phyloP scores from a whole-genome alignment of 768 basidiomycete species.

The Lactarius vividus region DNA sequence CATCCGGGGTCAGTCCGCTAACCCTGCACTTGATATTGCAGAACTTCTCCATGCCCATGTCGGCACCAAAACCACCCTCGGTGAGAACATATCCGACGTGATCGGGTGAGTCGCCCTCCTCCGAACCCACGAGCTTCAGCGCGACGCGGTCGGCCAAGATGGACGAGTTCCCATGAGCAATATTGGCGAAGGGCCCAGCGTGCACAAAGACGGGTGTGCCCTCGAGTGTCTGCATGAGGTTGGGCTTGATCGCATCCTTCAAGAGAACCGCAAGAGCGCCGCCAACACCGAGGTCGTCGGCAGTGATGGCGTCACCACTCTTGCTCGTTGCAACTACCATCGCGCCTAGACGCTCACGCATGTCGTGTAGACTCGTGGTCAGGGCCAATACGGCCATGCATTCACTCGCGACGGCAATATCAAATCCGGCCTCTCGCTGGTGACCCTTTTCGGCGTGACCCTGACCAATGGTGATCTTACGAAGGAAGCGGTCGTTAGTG shows the following conservation, averaged over 20 bases:
- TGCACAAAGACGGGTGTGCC: slow-evolving; percentile 99
- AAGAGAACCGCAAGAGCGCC: slow-evolving; percentile 95
- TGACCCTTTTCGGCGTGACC: slow-evolving; percentile 86
- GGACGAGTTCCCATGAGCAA: slow-evolving; percentile 97
- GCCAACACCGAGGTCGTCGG: slow-evolving; percentile 93
- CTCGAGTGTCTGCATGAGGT: slow-evolving; percentile 97
- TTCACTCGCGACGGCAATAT: slow-evolving; percentile 96
- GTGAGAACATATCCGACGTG: slow-evolving; percentile 94
- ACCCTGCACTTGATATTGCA: slow-evolving; percentile 99
- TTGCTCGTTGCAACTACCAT: slow-evolving; percentile 98
- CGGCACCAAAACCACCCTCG: slow-evolving; percentile 97
- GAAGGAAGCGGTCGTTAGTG: slow-evolving; percentile 94
- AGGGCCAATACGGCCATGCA: slow-evolving; percentile 97
- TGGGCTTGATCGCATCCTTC: slow-evolving; percentile 99
- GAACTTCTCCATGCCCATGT: slow-evolving; percentile 99
- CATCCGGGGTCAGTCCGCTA: slow-evolving; percentile 91
- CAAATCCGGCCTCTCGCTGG: slow-evolving; percentile 87
- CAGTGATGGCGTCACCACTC: slow-evolving; percentile 87
- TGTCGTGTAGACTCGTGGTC: slow-evolving; percentile 83
- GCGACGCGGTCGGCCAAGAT: slow-evolving; percentile 97
- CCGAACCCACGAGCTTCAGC: slow-evolving; percentile 93
- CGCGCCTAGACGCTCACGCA: slow-evolving; percentile 86
- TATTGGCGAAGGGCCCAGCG: slow-evolving; percentile 98
- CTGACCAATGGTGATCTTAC: slow-evolving; percentile 91
- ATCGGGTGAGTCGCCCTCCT: slow-evolving; percentile 79